Conservation (phyloP, 495 filamentous ascomycete genomes). For the Lindgomyces ingoldianus region DNA sequence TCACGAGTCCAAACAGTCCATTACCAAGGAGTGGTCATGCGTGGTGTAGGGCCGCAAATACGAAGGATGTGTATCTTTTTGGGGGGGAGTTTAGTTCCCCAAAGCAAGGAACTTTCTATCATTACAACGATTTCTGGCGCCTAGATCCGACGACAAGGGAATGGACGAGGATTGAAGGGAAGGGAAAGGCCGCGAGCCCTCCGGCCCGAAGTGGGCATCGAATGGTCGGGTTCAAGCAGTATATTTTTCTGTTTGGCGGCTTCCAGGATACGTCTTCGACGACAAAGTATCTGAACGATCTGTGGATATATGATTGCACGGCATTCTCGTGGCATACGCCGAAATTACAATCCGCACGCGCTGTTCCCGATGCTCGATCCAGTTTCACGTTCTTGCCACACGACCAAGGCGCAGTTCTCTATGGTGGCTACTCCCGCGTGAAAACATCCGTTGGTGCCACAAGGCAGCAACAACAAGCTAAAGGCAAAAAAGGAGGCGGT, state of each 20-base stretch:
- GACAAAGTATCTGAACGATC: slow-evolving; percentile 81
- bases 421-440: slow-evolving; percentile 89
- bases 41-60: slow-evolving; percentile 84
- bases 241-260: slow-evolving; percentile 74
- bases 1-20: slow-evolving; percentile 88
- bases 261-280: slow-evolving; percentile 95
- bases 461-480: slow-evolving; percentile 37
- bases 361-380: slow-evolving; percentile 85
- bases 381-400: slow-evolving; percentile 90
- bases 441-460: slow-evolving; percentile 61
- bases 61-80: slow-evolving; percentile 85
- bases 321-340: slow-evolving; percentile 79
- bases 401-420: slow-evolving; percentile 83
- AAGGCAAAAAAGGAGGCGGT: slow-evolving; percentile 45
- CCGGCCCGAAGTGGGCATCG: slow-evolving; percentile 90
- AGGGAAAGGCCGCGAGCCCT: slow-evolving; percentile 70
- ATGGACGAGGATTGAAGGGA: slow-evolving; percentile 85
- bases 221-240: slow-evolving; percentile 92
- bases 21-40: slow-evolving; percentile 90
- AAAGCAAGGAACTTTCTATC: slow-evolving; percentile 98
- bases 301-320: slow-evolving; percentile 69
- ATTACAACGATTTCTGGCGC: slow-evolving; percentile 98
- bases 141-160: slow-evolving; percentile 79
- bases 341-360: slow-evolving; percentile 66
- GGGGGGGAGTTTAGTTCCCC: slow-evolving; percentile 81